phyloP scores from a whole-genome alignment of 352 stramenopile species.

The Peronospora tabacina region DNA sequence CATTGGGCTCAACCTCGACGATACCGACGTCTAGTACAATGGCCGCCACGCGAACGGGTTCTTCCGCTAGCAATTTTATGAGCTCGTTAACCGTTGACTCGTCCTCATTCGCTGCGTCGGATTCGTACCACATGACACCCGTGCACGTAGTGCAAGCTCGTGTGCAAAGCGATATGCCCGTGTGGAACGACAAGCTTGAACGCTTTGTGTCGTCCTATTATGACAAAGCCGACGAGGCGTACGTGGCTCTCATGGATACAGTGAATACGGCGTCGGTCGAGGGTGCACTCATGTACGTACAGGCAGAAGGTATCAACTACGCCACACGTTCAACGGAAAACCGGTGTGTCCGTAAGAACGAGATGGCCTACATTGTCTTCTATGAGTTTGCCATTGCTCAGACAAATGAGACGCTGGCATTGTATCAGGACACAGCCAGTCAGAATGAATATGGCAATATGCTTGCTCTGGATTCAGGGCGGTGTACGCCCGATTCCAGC shows the following conservation, averaged over 20 bases:
- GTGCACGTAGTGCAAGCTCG: slow-evolving; percentile 68
- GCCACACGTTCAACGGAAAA: slow-evolving; percentile 43
- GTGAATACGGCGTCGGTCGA: slow-evolving; percentile 78
- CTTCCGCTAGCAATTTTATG: slow-evolving; percentile 35
- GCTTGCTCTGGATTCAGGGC: slow-evolving; percentile 58
- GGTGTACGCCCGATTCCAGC: slow-evolving; percentile 41
- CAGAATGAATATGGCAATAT: slow-evolving; percentile 59
- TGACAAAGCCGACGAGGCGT: slow-evolving; percentile 44
- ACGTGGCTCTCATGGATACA: slow-evolving; percentile 60
- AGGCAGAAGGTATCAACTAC: slow-evolving; percentile 82
- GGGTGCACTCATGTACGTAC: slow-evolving; percentile 82
- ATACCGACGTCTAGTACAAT: no score
- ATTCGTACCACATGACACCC: slow-evolving; percentile 61
- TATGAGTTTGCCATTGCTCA: slow-evolving; percentile 72
- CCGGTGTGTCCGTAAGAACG: slow-evolving; percentile 73
- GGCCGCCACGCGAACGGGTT: slow-evolving; percentile 6
- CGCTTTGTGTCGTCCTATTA: slow-evolving; percentile 62
- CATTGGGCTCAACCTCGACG: no score
- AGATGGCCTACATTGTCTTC: slow-evolving; percentile 75
- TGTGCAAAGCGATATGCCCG: slow-evolving; percentile 57
- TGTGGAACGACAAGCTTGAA: slow-evolving; percentile 42
- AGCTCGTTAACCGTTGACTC: slow-evolving; percentile 18
- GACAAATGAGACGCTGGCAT: slow-evolving; percentile 66
- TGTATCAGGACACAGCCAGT: slow-evolving; percentile 40
- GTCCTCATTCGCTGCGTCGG: slow-evolving; percentile 19